Percentiles rank a stretch among this genome's conserved stretches.
These are phyloP conservation scores for Euphorbia lathyris DNA, from an alignment of 345 rosid genomes.

Conservation along the genomic window DNA sequence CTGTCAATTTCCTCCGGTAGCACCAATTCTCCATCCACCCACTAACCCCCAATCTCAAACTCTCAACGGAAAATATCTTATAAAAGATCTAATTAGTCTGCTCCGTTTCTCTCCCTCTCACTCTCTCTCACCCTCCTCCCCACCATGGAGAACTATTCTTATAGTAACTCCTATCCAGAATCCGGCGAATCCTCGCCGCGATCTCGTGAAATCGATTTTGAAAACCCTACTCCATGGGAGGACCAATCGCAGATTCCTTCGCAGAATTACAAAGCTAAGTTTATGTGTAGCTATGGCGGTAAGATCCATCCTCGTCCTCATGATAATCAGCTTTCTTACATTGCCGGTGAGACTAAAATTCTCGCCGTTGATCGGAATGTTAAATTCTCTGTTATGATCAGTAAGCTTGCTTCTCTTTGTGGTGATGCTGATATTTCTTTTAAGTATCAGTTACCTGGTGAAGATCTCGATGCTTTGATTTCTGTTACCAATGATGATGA, in stretches of 20 bases:
- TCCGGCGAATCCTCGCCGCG: constrained; percentile 91
- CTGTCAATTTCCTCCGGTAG: neutral
- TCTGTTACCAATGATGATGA: constrained; percentile 93
- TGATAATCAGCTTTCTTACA: constrained; percentile 81
- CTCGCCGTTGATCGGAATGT: constrained; percentile 68
- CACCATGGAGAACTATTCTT: constrained; percentile 64
- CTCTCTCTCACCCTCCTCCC: neutral
- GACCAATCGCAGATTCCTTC: constrained; percentile 46
- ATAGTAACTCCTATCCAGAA: constrained; percentile 71
- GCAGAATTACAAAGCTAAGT: constrained; percentile 51
- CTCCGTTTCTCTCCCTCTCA: neutral
- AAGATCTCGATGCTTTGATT: constrained; percentile 91
- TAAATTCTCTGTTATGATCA: constrained; percentile 53
- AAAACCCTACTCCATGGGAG: constrained; percentile 77
- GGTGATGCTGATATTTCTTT: constrained; percentile 51
- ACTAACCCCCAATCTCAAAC: neutral
- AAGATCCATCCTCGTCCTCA: constrained; percentile 96
- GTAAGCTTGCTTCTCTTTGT: constrained; percentile 58
- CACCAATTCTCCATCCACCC: constrained; percentile 2
- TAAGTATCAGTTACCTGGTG: constrained; percentile 94
- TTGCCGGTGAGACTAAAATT: constrained; percentile 90
- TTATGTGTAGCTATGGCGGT: constrained; percentile 90
- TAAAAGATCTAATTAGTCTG: neutral
- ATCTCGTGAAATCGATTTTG: constrained; percentile 90
- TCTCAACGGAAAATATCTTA: neutral